phyloP scores from a whole-genome alignment of 129 eudicot species.

The Daucus carota region DH1_v3.0 NC_030381.2:42861501-42862000 shows the following conservation, averaged over 20 bases:
- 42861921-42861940: background rate
- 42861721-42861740: background rate
- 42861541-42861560: no score
- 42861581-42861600: background rate
- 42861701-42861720: background rate
- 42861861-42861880: no score
- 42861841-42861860: background rate
- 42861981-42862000: background rate
- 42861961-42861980: background rate
- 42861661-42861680: background rate
- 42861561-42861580: background rate
- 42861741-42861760: background rate
- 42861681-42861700: background rate
- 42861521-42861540: constrained; percentile 37
- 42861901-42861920: background rate
- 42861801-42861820: background rate
- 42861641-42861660: background rate
- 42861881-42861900: background rate
- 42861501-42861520: constrained; percentile 37
- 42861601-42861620: background rate
- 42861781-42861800: background rate
- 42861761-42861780: background rate
- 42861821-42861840: background rate
- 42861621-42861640: background rate
- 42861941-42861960: background rate